Base-by-base conservation (phyloP, 768 basidiomycete genomes). In the Suillus alpinus region DNA sequence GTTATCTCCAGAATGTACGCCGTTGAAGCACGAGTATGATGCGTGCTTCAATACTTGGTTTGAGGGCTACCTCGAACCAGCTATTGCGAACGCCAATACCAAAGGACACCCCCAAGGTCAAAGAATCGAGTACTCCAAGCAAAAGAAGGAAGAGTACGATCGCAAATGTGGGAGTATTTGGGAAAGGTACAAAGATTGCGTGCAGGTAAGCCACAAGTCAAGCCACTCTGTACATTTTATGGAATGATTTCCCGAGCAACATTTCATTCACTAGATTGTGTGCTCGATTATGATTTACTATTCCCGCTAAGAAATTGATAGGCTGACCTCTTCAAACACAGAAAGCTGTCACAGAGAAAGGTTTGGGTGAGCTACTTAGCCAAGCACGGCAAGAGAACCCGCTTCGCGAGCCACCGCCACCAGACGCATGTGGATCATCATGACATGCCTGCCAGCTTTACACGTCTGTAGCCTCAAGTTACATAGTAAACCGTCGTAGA, bases 11-110 rank as follows among this genome's bases (percentile, higher is more conserved):
- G 83, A 87, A 78, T 98, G 96, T 76, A 97, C 95, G 6, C 88
- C 91, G 0, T 81, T 96, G 60, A 98, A 98, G 74, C 85, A 86
- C 57, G 77, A 85, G 59, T 98, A 97, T 71, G 95, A 98, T 74
- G 80, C 91, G 0, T 98, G 95, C 79, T 98, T 98, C 78, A 97
- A 97, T 68, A 85, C 90, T 8, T 98, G 95, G 96, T 95, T 99
- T 67, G 95, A 97, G 73, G 94, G 92, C 12, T 99, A 98, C 73
- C 86, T 98, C 26, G 90, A 94, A 69, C 94, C 94, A 9, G 87
- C 86, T 10, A 79, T 89, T 18, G 68, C 75, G 31, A 68, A 69
- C 18, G 61, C 71, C 52, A 71, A 75, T 36, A 68, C 79, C 59
- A 74, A 79, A 14, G 75, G 75, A 16, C 66, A 76, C 29, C 66